Base-by-base conservation (phyloP, 2,329 filamentous ascomycete species). In the Fusarium nelsonii region DNA sequence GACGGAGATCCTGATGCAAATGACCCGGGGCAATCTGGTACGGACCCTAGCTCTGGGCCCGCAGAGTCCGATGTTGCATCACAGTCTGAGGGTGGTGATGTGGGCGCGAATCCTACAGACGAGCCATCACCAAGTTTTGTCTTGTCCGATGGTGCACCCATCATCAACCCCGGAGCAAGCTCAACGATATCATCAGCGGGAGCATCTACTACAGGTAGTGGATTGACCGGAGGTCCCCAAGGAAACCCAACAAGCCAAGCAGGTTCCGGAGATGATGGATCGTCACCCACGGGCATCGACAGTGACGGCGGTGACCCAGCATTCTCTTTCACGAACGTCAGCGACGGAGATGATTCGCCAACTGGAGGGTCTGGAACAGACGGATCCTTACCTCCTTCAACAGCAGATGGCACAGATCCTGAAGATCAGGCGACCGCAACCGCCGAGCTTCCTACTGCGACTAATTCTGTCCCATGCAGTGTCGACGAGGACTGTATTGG, bases 401-500 rank as follows among this genome's bases (percentile, higher is more conserved):
- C 40, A 30, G 23, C 9, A 3, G 45, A 23, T 12, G 32, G 18
- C 7, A 10, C 58, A 8, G 20, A 8, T 8, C 9, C 49, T 16
- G 52, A 36, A 18, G 33, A 7, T 10, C 54, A 57, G 33, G 36
- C 65, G 64, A 48, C 63, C 3, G 32, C 39, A 11, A 18, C 41
- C n/a, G 26, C 32, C 11, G 23, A 44, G 9, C 6, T 12, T 2
- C 51, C 61, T 12, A 18, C n/a, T 4, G 61, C 50, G 34, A 50
- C 61, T 7, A 51, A 26, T 4, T 2, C 32, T 12, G 23, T 45
- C 12, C 51, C 61, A 9, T 64, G 61, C 32, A 33, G 3, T 6
- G 40, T 57, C 6, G 51, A 64, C 34, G 40, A 26, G 12, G 61
- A 64, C 26, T 64, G 61, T 5, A 15, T 18, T 30, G 60, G 60